phyloP scores from a whole-genome alignment of 495 filamentous ascomycete genomes.

The Xylaria castorea region DNA sequence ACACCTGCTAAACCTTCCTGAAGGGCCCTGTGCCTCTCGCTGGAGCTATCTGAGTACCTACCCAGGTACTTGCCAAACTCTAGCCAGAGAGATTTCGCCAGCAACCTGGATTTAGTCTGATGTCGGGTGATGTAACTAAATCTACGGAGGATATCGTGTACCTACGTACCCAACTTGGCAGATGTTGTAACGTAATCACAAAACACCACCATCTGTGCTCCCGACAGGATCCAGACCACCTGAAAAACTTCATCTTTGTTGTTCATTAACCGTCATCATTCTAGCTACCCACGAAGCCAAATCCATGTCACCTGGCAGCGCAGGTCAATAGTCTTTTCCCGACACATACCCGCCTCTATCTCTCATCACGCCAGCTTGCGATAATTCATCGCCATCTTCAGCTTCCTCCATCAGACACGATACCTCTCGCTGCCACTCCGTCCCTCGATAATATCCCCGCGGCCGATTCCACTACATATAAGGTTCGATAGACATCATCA shows the following conservation, averaged over 20 bases:
- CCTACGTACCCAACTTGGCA: conserved; percentile 15
- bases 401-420: background rate
- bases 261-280: background rate
- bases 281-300: background rate
- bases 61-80: background rate
- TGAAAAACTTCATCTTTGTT: conserved; percentile 10
- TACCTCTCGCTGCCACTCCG: background rate
- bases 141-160: background rate
- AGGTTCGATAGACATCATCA: conserved; percentile 35
- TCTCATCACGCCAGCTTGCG: conserved; percentile 16
- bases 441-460: conserved; percentile 1
- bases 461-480: conserved; percentile 18
- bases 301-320: background rate
- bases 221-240: conserved; percentile 2
- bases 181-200: conserved; percentile 16
- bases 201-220: conserved; percentile 23
- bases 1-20: background rate
- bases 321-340: background rate
- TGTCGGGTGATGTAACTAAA: conserved; percentile 19
- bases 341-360: background rate
- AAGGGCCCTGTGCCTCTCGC: background rate
- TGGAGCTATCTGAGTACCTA: background rate
- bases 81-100: background rate
- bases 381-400: background rate
- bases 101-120: conserved; percentile 17